Evolutionary conservation across 2,329 filamentous ascomycete genomes (phyloP).

Genomic region (Colletotrichum zoysiae): DNA sequence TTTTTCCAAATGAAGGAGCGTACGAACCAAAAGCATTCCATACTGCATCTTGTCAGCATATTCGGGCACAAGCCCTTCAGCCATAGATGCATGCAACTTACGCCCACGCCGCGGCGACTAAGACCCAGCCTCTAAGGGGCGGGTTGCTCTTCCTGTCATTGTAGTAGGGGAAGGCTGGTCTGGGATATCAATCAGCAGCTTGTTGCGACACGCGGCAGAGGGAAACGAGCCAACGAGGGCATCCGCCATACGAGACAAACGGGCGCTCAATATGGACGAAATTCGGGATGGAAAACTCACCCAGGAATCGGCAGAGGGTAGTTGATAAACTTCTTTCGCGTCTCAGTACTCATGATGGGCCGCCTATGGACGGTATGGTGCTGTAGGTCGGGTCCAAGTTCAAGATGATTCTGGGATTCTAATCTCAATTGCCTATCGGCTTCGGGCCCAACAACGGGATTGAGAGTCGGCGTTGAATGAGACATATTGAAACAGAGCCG

Average conservation of each 20-base stretch:
- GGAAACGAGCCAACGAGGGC: background rate
- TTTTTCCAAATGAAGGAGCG: constrained; percentile 71
- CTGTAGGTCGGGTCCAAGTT: background rate
- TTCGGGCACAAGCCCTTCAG: background rate
- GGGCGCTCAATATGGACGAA: background rate
- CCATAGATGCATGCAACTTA: constrained; percentile 51
- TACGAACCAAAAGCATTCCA: constrained; percentile 67
- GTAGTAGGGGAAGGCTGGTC: constrained; percentile 57
- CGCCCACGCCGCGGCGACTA: constrained; percentile 68
- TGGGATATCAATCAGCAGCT: constrained; percentile 40
- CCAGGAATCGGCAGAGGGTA: constrained; percentile 53
- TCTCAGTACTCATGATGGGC: constrained; percentile 38
- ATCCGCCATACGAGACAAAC: constrained; percentile 12
- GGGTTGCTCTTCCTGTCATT: constrained; percentile 66
- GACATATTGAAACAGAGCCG: constrained; percentile 14
- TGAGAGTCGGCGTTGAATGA: constrained; percentile 10
- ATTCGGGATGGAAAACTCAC: constrained; percentile 45
- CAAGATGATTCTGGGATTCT: background rate
- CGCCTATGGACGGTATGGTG: constrained; percentile 12
- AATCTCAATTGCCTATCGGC: constrained; percentile 8
- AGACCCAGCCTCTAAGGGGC: constrained; percentile 65
- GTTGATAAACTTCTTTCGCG: constrained; percentile 49
- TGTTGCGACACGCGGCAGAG: constrained; percentile 13
- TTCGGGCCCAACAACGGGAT: background rate
- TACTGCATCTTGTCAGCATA: constrained; percentile 51